phyloP scores from a whole-genome alignment of 129 eudicot species.

The Centaurea solstitialis region DNA sequence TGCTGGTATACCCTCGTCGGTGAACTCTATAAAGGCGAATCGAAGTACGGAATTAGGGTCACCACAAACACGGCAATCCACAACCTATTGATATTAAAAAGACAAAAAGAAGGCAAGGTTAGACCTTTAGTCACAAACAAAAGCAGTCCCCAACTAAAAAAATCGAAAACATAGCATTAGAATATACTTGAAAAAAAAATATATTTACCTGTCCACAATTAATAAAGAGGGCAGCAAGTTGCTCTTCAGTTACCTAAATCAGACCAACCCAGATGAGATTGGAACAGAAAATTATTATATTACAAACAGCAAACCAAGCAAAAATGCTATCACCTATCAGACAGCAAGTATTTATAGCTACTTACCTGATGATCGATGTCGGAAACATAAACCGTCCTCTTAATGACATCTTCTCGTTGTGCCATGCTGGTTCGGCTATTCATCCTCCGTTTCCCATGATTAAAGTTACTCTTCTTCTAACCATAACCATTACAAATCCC shows the following conservation, averaged over 20 bases:
- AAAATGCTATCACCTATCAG: not conserved
- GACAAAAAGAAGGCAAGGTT: not conserved
- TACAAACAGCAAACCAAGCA: not conserved
- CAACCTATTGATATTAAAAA: slow-evolving; percentile 52
- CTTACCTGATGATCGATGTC: slow-evolving; percentile 91
- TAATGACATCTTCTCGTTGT: slow-evolving; percentile 81
- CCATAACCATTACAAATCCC: slow-evolving; percentile 1
- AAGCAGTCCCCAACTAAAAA: not conserved
- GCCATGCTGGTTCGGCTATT: slow-evolving; percentile 78
- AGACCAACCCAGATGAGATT: not conserved
- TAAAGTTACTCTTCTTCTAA: slow-evolving; percentile 60
- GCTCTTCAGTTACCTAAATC: slow-evolving; percentile 90
- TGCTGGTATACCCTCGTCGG: slow-evolving; percentile 63
- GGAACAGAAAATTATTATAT: not conserved
- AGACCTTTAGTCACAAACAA: not conserved
- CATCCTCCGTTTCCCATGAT: slow-evolving; percentile 66
- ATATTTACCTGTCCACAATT: slow-evolving; percentile 74
- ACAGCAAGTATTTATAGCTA: not conserved
- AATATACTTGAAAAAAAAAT: not conserved
- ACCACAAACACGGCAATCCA: slow-evolving; percentile 92
- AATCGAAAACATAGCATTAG: not conserved
- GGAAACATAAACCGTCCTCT: slow-evolving; percentile 89
- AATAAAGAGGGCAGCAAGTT: slow-evolving; percentile 87
- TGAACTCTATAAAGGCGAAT: slow-evolving; percentile 85
- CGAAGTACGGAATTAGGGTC: slow-evolving; percentile 84